Evolutionary conservation across 2,329 filamentous ascomycete species (phyloP).

Genomic region (Penicillium sumatraense): DNA sequence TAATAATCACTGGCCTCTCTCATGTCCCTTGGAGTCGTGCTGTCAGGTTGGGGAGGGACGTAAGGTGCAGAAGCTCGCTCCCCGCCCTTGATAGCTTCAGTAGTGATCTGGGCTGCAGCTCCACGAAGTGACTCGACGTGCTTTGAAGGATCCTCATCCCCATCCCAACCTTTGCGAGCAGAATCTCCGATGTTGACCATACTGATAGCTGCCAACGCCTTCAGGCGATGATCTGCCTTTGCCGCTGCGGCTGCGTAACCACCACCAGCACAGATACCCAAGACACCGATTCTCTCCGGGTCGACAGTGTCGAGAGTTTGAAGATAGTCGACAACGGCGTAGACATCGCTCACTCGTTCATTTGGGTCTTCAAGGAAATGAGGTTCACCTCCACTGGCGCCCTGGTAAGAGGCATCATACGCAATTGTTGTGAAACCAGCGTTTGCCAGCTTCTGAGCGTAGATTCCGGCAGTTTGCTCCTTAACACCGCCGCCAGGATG

Average conservation of each 20-base stretch:
- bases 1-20: neutral
- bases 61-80: neutral
- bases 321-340: neutral
- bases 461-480: conserved; percentile 38
- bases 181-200: neutral
- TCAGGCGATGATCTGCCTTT: neutral
- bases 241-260: neutral
- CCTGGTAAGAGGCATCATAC: conserved; percentile 7
- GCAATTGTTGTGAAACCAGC: conserved; percentile 10
- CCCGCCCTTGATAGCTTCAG: neutral
- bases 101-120: neutral
- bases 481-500: conserved; percentile 44
- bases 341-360: neutral
- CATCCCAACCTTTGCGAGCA: neutral
- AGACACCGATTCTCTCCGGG: neutral
- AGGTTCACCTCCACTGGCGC: neutral
- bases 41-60: neutral
- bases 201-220: neutral
- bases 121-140: neutral
- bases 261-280: neutral
- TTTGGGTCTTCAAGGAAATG: neutral
- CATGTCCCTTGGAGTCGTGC: neutral
- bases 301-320: neutral
- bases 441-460: conserved; percentile 14
- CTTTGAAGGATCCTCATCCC: neutral